phyloP scores from a whole-genome alignment of 768 basidiomycete genomes.

The Myochromella boudieri region DNA sequence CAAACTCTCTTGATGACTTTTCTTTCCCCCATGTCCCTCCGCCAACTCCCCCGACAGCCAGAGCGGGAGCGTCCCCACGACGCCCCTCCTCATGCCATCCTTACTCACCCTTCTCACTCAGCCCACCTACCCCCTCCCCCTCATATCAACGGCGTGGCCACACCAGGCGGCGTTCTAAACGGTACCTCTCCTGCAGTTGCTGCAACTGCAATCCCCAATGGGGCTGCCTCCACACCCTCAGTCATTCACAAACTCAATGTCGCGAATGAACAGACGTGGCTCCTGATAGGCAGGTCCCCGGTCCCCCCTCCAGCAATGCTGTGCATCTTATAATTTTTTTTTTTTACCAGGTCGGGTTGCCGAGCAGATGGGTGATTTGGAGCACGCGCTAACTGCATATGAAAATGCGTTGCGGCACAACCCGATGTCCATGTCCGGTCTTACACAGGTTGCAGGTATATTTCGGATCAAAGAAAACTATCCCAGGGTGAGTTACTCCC shows the following conservation, averaged over 20 bases:
- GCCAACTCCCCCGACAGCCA: constrained; percentile 59
- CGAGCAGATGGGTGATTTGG: constrained; percentile 93
- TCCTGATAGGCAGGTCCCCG: constrained; percentile 70
- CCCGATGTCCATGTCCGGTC: constrained; percentile 83
- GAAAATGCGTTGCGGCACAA: constrained; percentile 96
- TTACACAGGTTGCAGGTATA: constrained; percentile 94
- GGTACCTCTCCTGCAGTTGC: constrained; percentile 50
- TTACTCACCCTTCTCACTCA: constrained; percentile 37
- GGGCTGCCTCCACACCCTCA: constrained; percentile 29
- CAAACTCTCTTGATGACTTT: constrained; percentile 42
- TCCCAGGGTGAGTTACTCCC: constrained; percentile 68
- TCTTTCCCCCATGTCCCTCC: constrained; percentile 47
- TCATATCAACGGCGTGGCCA: constrained; percentile 51
- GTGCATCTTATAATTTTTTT: constrained; percentile 14
- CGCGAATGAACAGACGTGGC: constrained; percentile 95
- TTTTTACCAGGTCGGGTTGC: constrained; percentile 79
- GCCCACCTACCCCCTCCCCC: constrained; percentile 27
- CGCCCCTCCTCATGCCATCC: constrained; percentile 36
- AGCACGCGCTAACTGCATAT: constrained; percentile 90
- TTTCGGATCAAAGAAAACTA: constrained; percentile 98
- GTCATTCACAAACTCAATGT: constrained; percentile 76
- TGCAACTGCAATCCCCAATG: constrained; percentile 31
- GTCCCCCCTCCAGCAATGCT: constrained; percentile 5
- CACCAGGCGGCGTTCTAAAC: constrained; percentile 44
- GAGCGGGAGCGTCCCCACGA: constrained; percentile 71